These are phyloP conservation scores for Panaeolus cyanescens DNA, from an alignment of 768 basidiomycete species.

Conservation along the genomic window DNA sequence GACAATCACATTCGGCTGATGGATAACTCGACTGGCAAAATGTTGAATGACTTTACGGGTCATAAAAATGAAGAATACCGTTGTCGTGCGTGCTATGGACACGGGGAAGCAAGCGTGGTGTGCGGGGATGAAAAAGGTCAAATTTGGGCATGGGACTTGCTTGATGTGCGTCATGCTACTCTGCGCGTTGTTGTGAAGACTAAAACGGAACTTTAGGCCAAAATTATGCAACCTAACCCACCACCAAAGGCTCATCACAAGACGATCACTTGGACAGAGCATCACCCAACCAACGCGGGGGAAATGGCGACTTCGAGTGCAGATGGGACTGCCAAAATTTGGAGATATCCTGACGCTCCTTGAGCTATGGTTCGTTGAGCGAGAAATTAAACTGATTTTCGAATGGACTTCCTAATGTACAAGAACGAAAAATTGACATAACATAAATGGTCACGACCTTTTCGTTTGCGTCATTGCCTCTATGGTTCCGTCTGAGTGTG, in stretches of 20 bases:
- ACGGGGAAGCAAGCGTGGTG: constrained; percentile 78
- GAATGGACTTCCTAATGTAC: not conserved
- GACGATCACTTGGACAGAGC: constrained; percentile 89
- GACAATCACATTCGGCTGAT: constrained; percentile 87
- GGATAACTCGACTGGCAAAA: constrained; percentile 78
- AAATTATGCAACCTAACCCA: constrained; percentile 67
- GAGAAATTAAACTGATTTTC: not conserved
- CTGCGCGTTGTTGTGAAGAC: constrained; percentile 5
- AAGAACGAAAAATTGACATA: not conserved
- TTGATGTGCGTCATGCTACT: constrained; percentile 61
- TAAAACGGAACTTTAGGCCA: constrained; percentile 51
- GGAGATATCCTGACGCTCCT: constrained; percentile 50
- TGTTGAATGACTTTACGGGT: constrained; percentile 84
- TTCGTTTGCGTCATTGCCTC: constrained; percentile 51
- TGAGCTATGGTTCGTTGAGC: not conserved
- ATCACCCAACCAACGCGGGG: constrained; percentile 77
- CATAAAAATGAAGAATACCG: constrained; percentile 78
- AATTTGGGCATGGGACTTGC: constrained; percentile 92
- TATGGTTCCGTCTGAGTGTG: constrained; percentile 24
- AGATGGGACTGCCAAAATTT: constrained; percentile 91
- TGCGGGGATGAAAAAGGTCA: constrained; percentile 90
- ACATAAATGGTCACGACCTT: constrained; percentile 15
- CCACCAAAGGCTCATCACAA: constrained; percentile 81
- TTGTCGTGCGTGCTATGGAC: constrained; percentile 79
- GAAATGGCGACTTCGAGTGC: constrained; percentile 91